Evolutionary conservation across 2,329 filamentous ascomycete genomes (phyloP).

Genomic region (Amylocarpus encephaloides): DNA sequence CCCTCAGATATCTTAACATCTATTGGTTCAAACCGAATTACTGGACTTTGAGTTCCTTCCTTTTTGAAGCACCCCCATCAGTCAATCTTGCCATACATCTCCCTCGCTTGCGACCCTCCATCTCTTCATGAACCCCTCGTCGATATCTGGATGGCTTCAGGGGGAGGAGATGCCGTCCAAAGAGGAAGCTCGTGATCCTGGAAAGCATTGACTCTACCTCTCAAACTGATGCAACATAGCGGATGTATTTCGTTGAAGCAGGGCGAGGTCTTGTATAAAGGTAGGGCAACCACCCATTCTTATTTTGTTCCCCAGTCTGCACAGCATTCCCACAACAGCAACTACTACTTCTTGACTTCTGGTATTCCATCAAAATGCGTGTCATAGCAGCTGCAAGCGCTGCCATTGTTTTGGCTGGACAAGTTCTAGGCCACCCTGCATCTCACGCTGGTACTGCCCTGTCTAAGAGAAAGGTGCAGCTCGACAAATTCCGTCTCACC

Average conservation of each 20-base stretch:
- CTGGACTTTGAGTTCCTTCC: not conserved
- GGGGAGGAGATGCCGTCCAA: not conserved
- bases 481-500: slow-evolving; percentile 13
- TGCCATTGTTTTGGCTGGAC: slow-evolving; percentile 3
- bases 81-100: not conserved
- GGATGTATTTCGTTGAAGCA: not conserved
- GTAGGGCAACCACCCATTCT: not conserved
- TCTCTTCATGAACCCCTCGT: not conserved
- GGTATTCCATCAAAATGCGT: slow-evolving; percentile 7
- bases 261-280: not conserved
- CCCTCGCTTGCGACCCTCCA: not conserved
- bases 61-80: not conserved
- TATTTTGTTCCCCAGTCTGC: not conserved
- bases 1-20: not conserved
- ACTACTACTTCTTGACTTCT: not conserved
- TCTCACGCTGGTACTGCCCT: slow-evolving; percentile 24
- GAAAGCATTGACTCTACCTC: not conserved
- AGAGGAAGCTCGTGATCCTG: slow-evolving; percentile 3
- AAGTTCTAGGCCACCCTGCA: slow-evolving; percentile 5
- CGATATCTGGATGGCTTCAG: not conserved
- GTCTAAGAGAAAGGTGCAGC: slow-evolving; percentile 28
- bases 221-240: not conserved
- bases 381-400: not conserved
- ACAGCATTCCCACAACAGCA: not conserved
- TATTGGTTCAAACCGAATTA: not conserved